Evolutionary conservation across 83 land plant genomes (phyloP).

Genomic region (Isoetes engelmannii): DNA sequence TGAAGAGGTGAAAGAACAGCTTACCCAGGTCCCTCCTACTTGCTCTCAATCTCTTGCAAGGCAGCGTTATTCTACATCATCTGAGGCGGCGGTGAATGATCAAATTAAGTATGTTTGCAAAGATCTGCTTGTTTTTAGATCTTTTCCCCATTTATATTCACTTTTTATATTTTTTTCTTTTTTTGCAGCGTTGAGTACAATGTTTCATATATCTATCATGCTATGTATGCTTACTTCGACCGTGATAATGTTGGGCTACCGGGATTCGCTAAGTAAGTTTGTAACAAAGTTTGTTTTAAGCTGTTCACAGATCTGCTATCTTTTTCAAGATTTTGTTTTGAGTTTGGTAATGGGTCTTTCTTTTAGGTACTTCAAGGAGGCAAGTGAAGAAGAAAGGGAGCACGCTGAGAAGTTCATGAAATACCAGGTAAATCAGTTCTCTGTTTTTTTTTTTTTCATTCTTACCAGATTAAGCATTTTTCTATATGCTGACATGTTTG

Average conservation of each 20-base stretch:
- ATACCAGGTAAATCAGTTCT: conserved; percentile 23
- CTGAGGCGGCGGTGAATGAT: conserved; percentile 71
- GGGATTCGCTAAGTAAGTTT: conserved; percentile 34
- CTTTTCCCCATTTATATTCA: neutral
- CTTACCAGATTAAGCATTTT: neutral
- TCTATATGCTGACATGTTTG: no score
- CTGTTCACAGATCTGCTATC: neutral
- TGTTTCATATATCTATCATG: conserved; percentile 37
- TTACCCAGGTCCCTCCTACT: conserved; percentile 42
- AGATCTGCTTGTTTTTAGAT: neutral
- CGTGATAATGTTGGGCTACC: conserved; percentile 36
- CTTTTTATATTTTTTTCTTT: neutral
- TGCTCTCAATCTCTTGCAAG: conserved; percentile 60
- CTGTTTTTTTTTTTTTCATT: neutral
- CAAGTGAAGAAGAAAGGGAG: conserved; percentile 32
- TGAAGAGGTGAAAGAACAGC: conserved; percentile 65
- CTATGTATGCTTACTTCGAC: conserved; percentile 38
- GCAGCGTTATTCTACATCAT: conserved; percentile 47
- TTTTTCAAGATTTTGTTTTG: neutral
- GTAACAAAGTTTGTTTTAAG: neutral
- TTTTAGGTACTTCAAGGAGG: conserved; percentile 28
- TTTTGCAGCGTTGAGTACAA: conserved; percentile 39
- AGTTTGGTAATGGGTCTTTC: neutral
- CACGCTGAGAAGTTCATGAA: conserved; percentile 35
- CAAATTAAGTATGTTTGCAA: conserved; percentile 47